Evolutionary conservation across 2,329 filamentous ascomycete species (phyloP).

Genomic region (Alternaria infectoria): DNA sequence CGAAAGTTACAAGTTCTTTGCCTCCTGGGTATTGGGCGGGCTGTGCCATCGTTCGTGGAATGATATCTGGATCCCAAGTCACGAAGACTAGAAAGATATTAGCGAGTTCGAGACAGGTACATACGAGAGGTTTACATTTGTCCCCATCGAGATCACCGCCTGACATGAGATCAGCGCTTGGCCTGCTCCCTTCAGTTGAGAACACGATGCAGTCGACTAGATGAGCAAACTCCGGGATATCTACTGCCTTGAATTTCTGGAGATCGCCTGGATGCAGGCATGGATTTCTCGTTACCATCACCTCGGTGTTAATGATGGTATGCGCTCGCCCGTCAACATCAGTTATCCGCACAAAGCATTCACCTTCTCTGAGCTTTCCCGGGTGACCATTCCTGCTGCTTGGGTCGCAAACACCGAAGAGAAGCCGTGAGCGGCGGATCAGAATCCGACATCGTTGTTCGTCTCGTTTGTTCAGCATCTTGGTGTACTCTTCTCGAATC

Average conservation of each 20-base stretch:
- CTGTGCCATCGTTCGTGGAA: constrained; percentile 46
- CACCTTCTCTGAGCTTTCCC: constrained; percentile 46
- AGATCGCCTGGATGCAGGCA: constrained; percentile 54
- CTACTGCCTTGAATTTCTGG: constrained; percentile 51
- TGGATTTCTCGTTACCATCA: constrained; percentile 52
- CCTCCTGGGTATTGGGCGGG: constrained; percentile 50
- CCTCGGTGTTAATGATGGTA: constrained; percentile 45
- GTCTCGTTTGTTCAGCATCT: constrained; percentile 44
- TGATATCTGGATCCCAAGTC: constrained; percentile 51
- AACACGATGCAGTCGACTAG: constrained; percentile 54
- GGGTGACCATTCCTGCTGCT: constrained; percentile 16
- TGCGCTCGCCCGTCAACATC: constrained; percentile 44
- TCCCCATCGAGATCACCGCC: constrained; percentile 54
- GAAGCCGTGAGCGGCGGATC: constrained; percentile 47
- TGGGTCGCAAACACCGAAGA: constrained; percentile 52
- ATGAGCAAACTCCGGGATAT: constrained; percentile 45
- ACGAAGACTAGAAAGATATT: constrained; percentile 46
- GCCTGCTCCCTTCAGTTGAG: constrained; percentile 45
- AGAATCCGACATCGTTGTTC: constrained; percentile 50
- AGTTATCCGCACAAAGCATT: constrained; percentile 50
- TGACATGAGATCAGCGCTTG: constrained; percentile 53
- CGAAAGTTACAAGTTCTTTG: constrained; percentile 47
- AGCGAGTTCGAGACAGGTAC: neutral
- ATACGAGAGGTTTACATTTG: constrained; percentile 40
- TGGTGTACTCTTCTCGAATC: constrained; percentile 42